These are phyloP conservation scores for Daldinia sp. DNA, from an alignment of 2,329 filamentous ascomycete genomes.

Conservation along the genomic window DNA sequence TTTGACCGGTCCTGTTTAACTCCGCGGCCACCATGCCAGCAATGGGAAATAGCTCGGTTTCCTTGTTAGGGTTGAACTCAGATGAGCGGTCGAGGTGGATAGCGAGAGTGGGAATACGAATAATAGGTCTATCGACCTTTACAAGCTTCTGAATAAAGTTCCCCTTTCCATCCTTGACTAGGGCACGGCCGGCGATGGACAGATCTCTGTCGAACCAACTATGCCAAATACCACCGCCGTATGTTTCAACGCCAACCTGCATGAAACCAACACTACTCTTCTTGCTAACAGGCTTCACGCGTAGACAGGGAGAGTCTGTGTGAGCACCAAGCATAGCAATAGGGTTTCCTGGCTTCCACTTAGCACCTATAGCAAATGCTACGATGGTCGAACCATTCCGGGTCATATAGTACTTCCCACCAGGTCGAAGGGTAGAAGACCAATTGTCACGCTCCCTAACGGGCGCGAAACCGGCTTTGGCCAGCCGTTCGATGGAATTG, in stretches of 20 bases:
- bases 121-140: constrained; percentile 88
- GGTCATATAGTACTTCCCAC: constrained; percentile 96
- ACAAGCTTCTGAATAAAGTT: constrained; percentile 84
- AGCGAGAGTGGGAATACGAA: constrained; percentile 91
- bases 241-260: constrained; percentile 95
- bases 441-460: constrained; percentile 93
- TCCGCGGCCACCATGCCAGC: constrained; percentile 86
- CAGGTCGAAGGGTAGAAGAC: constrained; percentile 79
- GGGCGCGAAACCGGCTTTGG: constrained; percentile 83
- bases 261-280: constrained; percentile 86
- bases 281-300: constrained; percentile 94
- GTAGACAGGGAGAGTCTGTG: constrained; percentile 91
- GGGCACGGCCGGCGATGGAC: constrained; percentile 85
- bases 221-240: constrained; percentile 97
- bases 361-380: constrained; percentile 87
- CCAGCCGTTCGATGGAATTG: constrained; percentile 77
- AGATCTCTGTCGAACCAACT: constrained; percentile 98
- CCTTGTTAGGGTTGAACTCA: constrained; percentile 94
- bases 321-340: constrained; percentile 95
- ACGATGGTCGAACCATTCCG: constrained; percentile 92
- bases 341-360: constrained; percentile 91
- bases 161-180: constrained; percentile 78
- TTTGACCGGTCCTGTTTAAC: constrained; percentile 76
- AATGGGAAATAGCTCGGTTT: constrained; percentile 94
- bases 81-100: constrained; percentile 90